phyloP scores from a whole-genome alignment of 805 yeast species.

The Cyberlindnera saturnus region DNA sequence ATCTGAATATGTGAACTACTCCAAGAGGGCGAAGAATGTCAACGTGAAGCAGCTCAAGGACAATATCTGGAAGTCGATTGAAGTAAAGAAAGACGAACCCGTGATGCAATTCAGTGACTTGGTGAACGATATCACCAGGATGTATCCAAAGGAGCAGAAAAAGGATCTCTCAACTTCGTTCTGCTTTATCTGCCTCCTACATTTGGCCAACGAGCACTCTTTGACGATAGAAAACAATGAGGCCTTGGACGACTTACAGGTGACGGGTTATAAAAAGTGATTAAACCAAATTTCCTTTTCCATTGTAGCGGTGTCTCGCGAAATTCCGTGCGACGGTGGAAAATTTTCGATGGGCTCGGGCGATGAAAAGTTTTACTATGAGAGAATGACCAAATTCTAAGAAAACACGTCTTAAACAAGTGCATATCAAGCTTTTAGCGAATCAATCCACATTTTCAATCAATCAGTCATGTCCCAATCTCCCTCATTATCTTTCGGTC shows the following conservation, averaged over 20 bases:
- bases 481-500: constrained; percentile 17
- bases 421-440: too few species aligned
- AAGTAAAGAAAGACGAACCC: constrained; percentile 8
- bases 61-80: constrained; percentile 62
- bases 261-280: neutral
- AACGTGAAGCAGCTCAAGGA: constrained; percentile 70
- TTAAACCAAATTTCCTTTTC: too few species aligned
- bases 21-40: constrained; percentile 72
- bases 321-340: neutral
- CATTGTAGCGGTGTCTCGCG: too few species aligned
- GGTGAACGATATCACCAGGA: constrained; percentile 40
- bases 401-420: too few species aligned
- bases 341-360: neutral
- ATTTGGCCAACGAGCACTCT: constrained; percentile 83
- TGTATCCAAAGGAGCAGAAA: constrained; percentile 50
- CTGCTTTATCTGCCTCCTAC: constrained; percentile 77
- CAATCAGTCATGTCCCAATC: constrained; percentile 25
- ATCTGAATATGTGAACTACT: constrained; percentile 47
- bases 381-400: too few species aligned
- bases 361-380: too few species aligned
- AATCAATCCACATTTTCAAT: neutral
- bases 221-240: constrained; percentile 35
- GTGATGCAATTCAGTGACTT: constrained; percentile 36
- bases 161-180: constrained; percentile 78
- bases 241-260: constrained; percentile 14